Evolutionary conservation across 2,329 filamentous ascomycete genomes (phyloP), one percentile per base, ranked within the genome.

Genomic region (Blastomyces silverae): DNA sequence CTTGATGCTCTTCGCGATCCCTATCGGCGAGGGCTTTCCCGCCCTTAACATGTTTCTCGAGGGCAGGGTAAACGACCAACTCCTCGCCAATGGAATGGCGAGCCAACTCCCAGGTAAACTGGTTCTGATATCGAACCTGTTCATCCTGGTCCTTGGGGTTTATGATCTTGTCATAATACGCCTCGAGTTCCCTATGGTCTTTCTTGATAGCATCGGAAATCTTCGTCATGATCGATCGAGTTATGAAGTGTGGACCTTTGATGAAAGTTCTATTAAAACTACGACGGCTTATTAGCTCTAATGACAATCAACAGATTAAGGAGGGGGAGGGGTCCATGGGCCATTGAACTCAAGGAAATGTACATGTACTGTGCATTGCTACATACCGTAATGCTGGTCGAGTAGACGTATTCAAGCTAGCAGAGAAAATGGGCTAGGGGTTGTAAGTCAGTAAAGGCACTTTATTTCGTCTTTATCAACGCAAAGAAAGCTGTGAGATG

Each of bases 61-160:
- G 74, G 0, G 78, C 79, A 0, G 83, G 82, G 66, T 84, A 84
- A 0, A 85, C 73, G 4, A 84, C 74, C 20, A 83, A 70, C 67
- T 83, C 81, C 66, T 83, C 79, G 28, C 77, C 79, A 64, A 83
- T 74, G 0, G 78, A 78, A 66, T 82, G 80, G 2, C 81, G 79
- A 57, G 80, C 78, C 1, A 83, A 71, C 64, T 82, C 79, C 81
- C 80, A 83, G 37, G 77, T 78, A 64, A 83, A 81, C 55, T 79
- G 77, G 66, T 83, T 83, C 66, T 80, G 77, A 62, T 73, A 82
- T 20, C 77, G 76, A 15, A 72, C 72, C 64, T 79, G 74, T 39
- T 78, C 73, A 34, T 80, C 79, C 39, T 69, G 66, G 64, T 80
- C 73, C 17, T 68, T 71, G 1, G 77, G 71, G 53, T 73, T 73